Evolutionary conservation across 2,329 filamentous ascomycete species (phyloP), one percentile per base, ranked within the genome.

Genomic region (Colletotrichum tropicicola): DNA sequence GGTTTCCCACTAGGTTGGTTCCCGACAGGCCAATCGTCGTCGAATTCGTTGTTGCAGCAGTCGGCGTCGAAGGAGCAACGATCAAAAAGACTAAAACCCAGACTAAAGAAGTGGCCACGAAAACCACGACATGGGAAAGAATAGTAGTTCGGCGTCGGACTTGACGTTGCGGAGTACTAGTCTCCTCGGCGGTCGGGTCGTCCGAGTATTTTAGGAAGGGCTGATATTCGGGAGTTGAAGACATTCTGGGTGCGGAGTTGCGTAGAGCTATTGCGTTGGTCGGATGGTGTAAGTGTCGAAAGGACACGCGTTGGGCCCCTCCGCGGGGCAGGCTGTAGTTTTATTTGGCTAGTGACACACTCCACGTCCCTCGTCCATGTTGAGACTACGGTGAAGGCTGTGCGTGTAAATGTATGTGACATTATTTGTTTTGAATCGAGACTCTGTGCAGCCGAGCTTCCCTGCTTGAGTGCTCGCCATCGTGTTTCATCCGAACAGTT

Each of bases 71-170:
- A n/a, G 68, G 49, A 23, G 48, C 21, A 25, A 64, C 43, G 3
- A 70, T 59, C 23, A 68, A 56, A 19, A 72, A 54, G 5, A 69
- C 27, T 2, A 71, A 17, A 12, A 67, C 21, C 69, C 70, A 72
- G 25, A 72, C 57, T 9, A 72, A 43, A 3, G 70, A 72, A 9
- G 69, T 72, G n/a, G 52, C 59, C 7, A 71, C 47, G 25, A 68
- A 63, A 6, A 71, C 68, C 5, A 64, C 51, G 19, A 63, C 43
- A 32, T 70, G 66, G 6, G 70, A 65, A 10, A 69, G 17, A 3
- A 68, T 30, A 5, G 52, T 56, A 7, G 47, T 59, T 21, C 64
- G 56, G 25, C 51, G 59, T 35, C 52, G 55, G 5, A 32, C 43
- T 7, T 30, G 53, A 23, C 49, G 57, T 6, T 59, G 55, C 8